Base-by-base conservation (phyloP, 345 rosid genomes). In the Isatis tinctoria region DNA sequence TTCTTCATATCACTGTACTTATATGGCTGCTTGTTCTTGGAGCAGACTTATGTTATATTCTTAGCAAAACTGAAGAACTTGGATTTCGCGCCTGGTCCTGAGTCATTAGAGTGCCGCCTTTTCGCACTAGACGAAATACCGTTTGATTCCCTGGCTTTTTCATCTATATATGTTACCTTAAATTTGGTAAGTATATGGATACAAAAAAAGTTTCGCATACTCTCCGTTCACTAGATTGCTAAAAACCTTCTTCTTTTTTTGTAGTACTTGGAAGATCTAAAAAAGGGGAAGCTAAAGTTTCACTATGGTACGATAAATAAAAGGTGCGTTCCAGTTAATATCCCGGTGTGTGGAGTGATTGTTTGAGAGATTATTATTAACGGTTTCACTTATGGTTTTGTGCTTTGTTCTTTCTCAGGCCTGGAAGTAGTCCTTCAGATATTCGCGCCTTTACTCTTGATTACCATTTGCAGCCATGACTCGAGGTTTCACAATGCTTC, bases 271-370 rank as follows among this genome's bases (percentile, higher is more conserved):
- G 93, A 95, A 82, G 99, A 95, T 82, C 68, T 85, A 39, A 90
- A 82, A 73, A 66, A 75, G 0, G 97, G 92, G 68, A 86, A 77
- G 56, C 59, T 83, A 36, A 87, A 85, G 77, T 92, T 84, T 77
- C 99, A 95, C 82, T 95, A 95, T 60, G 97, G 99, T 54, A 88
- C 85, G 61, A 90, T 92, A 72, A 92, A 88, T 41, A 95, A 92
- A 83, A 90, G 93, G 99, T 90, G 12, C 1, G 68, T 70, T 41
- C 54, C 43, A 40, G 1, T 59, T 49, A 33, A 39, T 3, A 44
- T 56, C 53, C 2, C 12, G 7, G 3, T 10, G 8, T 47, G 30
- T 78, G 7, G 27, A 72, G 43, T 24, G 32, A 17, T 51, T 56
- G 43, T 57, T 12, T 71, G 22, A 26, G 48, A 49, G 47, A n/a